Evolutionary conservation across 73 alveolate genomes (phyloP).

Genomic region (Paramecium bursaria): DNA sequence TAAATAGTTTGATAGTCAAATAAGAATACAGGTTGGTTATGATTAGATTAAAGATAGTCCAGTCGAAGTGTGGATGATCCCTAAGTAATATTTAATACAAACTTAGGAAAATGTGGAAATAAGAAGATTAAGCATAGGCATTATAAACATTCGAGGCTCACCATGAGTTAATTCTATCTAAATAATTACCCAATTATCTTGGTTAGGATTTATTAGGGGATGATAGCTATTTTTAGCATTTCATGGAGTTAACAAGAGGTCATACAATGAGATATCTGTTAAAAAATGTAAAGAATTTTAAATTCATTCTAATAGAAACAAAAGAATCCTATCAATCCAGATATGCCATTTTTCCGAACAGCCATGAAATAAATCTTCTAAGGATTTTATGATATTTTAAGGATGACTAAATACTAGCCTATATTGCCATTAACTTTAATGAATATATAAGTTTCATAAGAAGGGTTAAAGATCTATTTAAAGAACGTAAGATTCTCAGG

Average conservation of each 20-base stretch:
- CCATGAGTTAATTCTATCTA: slow-evolving; percentile 33
- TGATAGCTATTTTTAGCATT: slow-evolving; percentile 25
- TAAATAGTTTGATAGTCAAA: not conserved
- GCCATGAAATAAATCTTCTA: slow-evolving; percentile 22
- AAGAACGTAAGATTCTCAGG: slow-evolving; percentile 20
- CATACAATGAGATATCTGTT: slow-evolving; percentile 38
- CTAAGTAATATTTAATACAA: too few species aligned
- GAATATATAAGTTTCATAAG: slow-evolving; percentile 33
- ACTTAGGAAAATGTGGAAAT: slow-evolving; percentile 59
- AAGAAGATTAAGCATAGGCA: slow-evolving; percentile 26
- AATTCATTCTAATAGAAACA: too few species aligned
- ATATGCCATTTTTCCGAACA: slow-evolving; percentile 13
- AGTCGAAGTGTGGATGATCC: slow-evolving; percentile 55
- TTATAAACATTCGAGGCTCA: slow-evolving; percentile 56
- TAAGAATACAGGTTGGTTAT: slow-evolving; percentile 36
- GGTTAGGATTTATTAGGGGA: slow-evolving; percentile 34
- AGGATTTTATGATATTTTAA: slow-evolving; percentile 43
- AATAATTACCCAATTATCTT: slow-evolving; percentile 21
- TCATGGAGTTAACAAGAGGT: slow-evolving; percentile 48
- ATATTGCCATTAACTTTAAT: slow-evolving; percentile 28
- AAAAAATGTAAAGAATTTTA: not conserved
- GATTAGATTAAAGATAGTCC: slow-evolving; percentile 51
- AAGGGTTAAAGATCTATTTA: slow-evolving; percentile 34
- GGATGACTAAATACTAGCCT: slow-evolving; percentile 44
- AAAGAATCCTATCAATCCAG: slow-evolving; percentile 2